Base-by-base conservation (phyloP, 257 asterid species). In the Gardenia jasminoides region DNA sequence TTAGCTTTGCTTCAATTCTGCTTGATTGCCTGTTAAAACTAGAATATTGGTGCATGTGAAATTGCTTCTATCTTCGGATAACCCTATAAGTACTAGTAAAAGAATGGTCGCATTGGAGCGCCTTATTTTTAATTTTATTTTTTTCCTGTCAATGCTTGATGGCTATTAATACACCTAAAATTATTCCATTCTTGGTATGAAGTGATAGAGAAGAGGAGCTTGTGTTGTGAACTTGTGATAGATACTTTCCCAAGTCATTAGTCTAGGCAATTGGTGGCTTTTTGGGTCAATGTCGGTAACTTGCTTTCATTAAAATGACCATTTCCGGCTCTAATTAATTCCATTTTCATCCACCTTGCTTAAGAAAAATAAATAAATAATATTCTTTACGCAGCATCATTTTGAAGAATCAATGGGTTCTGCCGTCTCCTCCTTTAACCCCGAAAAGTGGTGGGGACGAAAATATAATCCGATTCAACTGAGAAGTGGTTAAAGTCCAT, bases 281-380 rank as follows among this genome's bases (percentile, higher is more conserved):
- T 81, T 31, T 62, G 3, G 3, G 87, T 80, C 87, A 65, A 74
- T 74, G 73, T 84, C 80, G 80, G 15, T 12, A 72, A 33, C 48
- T 67, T 61, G 62, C 61, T 71, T 74, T 82, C 73, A 73, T 78
- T 67, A 54, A 75, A 82, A 46, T 58, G 75, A 33, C 79, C 76
- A 54, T 52, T 77, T 43, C 43, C 76, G 36, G 62, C 54, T 28
- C 30, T 72, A 70, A n/a, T 33, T 67, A 28, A 47, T 52, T 64
- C 67, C 44, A 15, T 62, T 66, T 28, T 61, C 39, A 41, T 39
- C 68, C 67, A 44, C 39, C 61, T n/a, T 71, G 26, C 19, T 71
- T 16, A 10, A 44, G 41, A 13, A 46, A 71, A 56, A 4, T 3
- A 20, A 24, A 36, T 39, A 19, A 2, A 17, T 36, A 62, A 3